Evolutionary conservation across 768 basidiomycete genomes (phyloP).

Genomic region (Sporobolomyces pararoseus): DNA sequence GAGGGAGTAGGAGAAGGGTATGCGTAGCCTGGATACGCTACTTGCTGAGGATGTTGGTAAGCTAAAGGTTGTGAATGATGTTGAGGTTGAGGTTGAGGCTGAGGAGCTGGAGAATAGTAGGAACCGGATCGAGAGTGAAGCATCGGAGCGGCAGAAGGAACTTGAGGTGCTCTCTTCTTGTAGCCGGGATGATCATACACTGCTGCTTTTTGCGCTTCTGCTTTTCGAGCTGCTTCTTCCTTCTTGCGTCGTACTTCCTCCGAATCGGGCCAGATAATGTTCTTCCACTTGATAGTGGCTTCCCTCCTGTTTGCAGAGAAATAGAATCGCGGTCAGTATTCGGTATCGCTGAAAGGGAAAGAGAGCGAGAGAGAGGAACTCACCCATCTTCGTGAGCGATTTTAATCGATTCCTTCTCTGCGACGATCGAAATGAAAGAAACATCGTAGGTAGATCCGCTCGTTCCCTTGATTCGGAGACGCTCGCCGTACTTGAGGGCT

Average conservation of each 20-base stretch:
- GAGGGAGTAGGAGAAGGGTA: neutral
- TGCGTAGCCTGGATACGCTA: neutral
- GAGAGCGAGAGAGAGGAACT: neutral
- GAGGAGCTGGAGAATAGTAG: neutral
- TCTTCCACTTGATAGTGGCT: constrained; percentile 33
- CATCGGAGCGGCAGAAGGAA: neutral
- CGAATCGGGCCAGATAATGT: constrained; percentile 36
- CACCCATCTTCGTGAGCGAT: constrained; percentile 61
- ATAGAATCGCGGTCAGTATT: too few species aligned
- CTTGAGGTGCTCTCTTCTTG: constrained; percentile 11
- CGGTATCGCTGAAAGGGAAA: too few species aligned
- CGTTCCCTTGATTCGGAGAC: constrained; percentile 73
- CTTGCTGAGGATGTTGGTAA: neutral
- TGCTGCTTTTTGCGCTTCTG: constrained; percentile 23
- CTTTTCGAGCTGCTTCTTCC: constrained; percentile 13
- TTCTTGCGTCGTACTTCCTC: constrained; percentile 30
- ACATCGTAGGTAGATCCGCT: constrained; percentile 83
- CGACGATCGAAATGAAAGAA: constrained; percentile 65
- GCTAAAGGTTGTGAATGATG: neutral
- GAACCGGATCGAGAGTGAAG: neutral
- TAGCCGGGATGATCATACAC: constrained; percentile 24
- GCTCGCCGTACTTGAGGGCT: constrained; percentile 64
- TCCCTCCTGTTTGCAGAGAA: too few species aligned
- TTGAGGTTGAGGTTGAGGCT: neutral
- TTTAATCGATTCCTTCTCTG: constrained; percentile 67